Percentiles rank a stretch among this genome's conserved stretches.
These are phyloP conservation scores for Dictyostelium intermedium DNA, from an alignment of 78 protist genomes.

Conservation along the genomic window DNA sequence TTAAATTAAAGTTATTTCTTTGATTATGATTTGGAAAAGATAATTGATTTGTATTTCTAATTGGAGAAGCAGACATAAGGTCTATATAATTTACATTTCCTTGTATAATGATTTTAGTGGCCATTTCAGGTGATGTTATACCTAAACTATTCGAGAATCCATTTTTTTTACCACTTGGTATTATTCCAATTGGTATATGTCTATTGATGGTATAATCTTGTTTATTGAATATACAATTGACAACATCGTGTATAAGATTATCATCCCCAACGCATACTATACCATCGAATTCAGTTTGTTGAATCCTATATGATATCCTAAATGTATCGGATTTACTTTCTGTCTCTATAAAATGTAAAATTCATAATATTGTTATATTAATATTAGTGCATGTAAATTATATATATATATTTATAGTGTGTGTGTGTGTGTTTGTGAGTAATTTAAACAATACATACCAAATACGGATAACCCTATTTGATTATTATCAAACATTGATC, in stretches of 20 bases:
- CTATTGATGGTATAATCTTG: constrained; percentile 22
- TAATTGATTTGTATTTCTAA: neutral
- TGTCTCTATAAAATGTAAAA: neutral
- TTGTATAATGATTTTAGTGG: constrained; percentile 2
- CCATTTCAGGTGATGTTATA: constrained; percentile 33
- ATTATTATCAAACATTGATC: constrained; percentile 23
- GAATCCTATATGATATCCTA: constrained; percentile 23
- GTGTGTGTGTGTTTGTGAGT: too few species aligned
- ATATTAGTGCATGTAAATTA: too few species aligned
- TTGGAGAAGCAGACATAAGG: constrained; percentile 13
- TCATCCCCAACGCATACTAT: constrained; percentile 66
- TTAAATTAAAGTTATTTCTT: neutral
- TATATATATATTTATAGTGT: too few species aligned
- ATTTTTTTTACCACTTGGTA: constrained; percentile 50
- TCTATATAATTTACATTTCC: constrained; percentile 36
- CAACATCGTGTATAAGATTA: constrained; percentile 40
- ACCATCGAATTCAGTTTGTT: constrained; percentile 69
- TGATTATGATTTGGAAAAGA: constrained; percentile 1
- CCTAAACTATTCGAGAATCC: constrained; percentile 23
- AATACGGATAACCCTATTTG: neutral
- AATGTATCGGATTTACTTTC: constrained; percentile 23
- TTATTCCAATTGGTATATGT: constrained; percentile 62
- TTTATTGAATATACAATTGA: constrained; percentile 34
- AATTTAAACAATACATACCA: too few species aligned
- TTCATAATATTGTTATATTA: too few species aligned